These are phyloP conservation scores for Populus hybrid DNA, from an alignment of 441 rosid species.

Conservation along the genomic window DNA sequence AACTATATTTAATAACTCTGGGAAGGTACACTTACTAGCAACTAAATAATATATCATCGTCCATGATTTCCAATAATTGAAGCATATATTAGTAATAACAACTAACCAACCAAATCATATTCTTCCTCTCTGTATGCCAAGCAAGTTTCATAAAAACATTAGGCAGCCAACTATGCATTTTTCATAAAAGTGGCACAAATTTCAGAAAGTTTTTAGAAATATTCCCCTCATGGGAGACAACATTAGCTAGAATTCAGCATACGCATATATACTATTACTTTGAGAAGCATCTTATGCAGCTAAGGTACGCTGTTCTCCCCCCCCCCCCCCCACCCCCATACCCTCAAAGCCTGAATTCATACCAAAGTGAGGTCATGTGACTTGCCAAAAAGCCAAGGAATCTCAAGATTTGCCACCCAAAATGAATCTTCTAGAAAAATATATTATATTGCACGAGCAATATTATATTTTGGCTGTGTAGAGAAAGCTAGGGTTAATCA, in stretches of 20 bases:
- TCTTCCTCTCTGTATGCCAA: background rate
- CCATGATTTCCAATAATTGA: background rate
- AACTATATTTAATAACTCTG: no score
- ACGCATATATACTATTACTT: constrained; percentile 7
- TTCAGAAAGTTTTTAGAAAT: background rate
- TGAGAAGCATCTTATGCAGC: constrained; percentile 17
- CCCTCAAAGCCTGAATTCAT: background rate
- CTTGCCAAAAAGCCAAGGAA: constrained; percentile 25
- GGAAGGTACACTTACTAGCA: no score
- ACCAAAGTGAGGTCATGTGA: constrained; percentile 21
- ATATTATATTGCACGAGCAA: constrained; percentile 8
- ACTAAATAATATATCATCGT: background rate
- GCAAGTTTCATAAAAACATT: background rate
- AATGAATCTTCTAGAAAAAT: constrained; percentile 34
- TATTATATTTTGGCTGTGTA: background rate
- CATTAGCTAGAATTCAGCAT: constrained; percentile 19
- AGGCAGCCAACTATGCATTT: no score
- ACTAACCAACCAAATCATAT: background rate
- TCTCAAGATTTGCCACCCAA: constrained; percentile 42
- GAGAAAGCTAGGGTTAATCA: constrained; percentile 1
- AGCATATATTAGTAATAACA: background rate
- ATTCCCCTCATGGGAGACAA: constrained; percentile 38
- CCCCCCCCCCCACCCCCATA: constrained; percentile 13
- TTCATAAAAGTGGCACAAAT: background rate
- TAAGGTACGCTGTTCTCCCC: constrained; percentile 25